Conservation (phyloP, 768 basidiomycete species). For the Amanita fuliginea region DNA sequence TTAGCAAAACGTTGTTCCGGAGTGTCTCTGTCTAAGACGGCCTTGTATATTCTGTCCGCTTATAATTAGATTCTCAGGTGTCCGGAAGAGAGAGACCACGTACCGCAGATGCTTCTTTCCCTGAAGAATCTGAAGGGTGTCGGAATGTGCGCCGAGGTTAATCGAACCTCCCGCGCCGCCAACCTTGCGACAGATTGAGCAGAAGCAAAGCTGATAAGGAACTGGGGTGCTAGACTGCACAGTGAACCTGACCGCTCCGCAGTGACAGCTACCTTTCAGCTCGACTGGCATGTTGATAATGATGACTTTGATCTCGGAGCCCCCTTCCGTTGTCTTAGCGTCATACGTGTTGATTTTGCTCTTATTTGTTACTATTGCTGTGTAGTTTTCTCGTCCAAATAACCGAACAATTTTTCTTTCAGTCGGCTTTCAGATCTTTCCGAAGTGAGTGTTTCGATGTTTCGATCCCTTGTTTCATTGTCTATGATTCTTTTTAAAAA, state of each 20-base stretch:
- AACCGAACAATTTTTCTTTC: too few species aligned
- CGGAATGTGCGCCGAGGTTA: conserved; percentile 47
- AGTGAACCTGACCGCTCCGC: conserved; percentile 36
- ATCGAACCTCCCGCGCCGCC: conserved; percentile 55
- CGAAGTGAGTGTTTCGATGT: neutral
- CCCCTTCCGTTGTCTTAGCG: too few species aligned
- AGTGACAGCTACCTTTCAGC: conserved; percentile 45
- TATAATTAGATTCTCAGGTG: neutral
- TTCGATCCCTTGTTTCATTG: neutral
- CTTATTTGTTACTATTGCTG: too few species aligned
- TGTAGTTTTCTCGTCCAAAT: too few species aligned
- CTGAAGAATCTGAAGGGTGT: conserved; percentile 37
- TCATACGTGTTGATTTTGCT: too few species aligned
- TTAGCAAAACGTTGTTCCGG: conserved; percentile 31
- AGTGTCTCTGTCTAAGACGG: conserved; percentile 46
- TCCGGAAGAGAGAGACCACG: too few species aligned
- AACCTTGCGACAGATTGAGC: conserved; percentile 64
- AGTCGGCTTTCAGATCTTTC: too few species aligned
- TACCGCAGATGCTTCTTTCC: conserved; percentile 48
- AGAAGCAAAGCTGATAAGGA: conserved; percentile 58
- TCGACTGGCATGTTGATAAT: conserved; percentile 39
- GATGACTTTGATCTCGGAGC: too few species aligned
- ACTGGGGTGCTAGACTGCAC: conserved; percentile 45
- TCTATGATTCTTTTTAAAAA: conserved; percentile 34
- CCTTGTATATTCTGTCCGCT: conserved; percentile 36